A percentile compares a stretch with the other conserved stretches of the same genome.
Evolutionary conservation across 2,329 filamentous ascomycete genomes (phyloP).

Genomic region (Stachybotrys elegans): DNA sequence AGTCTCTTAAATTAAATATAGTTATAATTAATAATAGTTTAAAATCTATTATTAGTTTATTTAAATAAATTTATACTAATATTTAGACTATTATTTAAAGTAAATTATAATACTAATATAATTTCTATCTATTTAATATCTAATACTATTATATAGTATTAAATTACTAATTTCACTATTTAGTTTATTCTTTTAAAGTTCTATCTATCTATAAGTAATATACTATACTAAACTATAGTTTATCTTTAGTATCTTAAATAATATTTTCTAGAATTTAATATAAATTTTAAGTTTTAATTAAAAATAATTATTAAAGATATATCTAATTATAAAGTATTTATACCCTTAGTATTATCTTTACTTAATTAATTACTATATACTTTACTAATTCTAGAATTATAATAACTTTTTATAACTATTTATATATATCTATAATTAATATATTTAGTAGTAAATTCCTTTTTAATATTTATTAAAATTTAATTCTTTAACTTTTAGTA

Average conservation of each 20-base stretch:
- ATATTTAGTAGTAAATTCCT: no score
- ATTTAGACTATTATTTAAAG: conserved; percentile 2
- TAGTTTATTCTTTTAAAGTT: neutral
- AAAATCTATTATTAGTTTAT: neutral
- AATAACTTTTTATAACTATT: conserved; percentile 2
- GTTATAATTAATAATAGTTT: neutral
- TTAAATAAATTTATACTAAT: neutral
- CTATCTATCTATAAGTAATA: conserved; percentile 3
- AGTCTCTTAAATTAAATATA: neutral
- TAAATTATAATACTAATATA: conserved; percentile 1
- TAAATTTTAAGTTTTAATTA: conserved; percentile 3
- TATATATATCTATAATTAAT: neutral
- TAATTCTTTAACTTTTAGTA: neutral
- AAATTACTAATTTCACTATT: conserved; percentile 2
- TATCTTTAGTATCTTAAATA: neutral
- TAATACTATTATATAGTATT: conserved; percentile 1
- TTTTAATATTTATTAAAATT: neutral
- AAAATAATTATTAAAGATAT: conserved; percentile 5
- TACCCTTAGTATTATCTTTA: neutral
- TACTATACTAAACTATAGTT: conserved; percentile 8
- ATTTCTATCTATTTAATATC: neutral
- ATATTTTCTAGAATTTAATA: conserved; percentile 2
- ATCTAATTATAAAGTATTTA: conserved; percentile 2
- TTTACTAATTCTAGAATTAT: conserved; percentile 4
- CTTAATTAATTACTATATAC: conserved; percentile 2